These are phyloP conservation scores for Hypoxylon lenormandii DNA, from an alignment of 495 filamentous ascomycete species.

Conservation along the genomic window DNA sequence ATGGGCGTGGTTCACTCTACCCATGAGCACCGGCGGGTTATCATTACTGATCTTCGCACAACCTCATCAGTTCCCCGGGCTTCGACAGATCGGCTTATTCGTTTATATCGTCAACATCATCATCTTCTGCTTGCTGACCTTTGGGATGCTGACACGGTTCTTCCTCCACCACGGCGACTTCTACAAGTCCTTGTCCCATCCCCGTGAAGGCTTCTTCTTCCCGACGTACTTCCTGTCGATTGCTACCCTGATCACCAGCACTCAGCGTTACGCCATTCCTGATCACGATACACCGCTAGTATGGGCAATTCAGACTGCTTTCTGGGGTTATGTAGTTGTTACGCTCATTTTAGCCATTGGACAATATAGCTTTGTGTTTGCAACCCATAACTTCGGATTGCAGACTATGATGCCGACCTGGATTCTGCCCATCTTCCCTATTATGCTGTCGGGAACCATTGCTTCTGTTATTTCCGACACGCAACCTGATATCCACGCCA, in stretches of 20 bases:
- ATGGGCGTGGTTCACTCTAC: conserved; percentile 75
- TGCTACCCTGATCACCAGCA: conserved; percentile 71
- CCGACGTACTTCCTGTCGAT: conserved; percentile 74
- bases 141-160: conserved; percentile 68
- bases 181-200: conserved; percentile 68
- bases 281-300: conserved; percentile 55
- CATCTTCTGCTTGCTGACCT: conserved; percentile 66
- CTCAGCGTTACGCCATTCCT: conserved; percentile 69
- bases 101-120: conserved; percentile 73
- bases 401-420: conserved; percentile 66
- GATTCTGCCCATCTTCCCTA: conserved; percentile 69
- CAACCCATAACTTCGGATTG: conserved; percentile 52
- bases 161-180: conserved; percentile 65
- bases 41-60: conserved; percentile 70
- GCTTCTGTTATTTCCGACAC: conserved; percentile 58
- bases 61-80: conserved; percentile 70
- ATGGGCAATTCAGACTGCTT: conserved; percentile 57
- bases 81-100: conserved; percentile 68
- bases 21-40: conserved; percentile 74
- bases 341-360: conserved; percentile 59
- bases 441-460: conserved; percentile 67
- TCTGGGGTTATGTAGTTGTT: conserved; percentile 64
- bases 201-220: conserved; percentile 75
- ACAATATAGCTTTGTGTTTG: conserved; percentile 68
- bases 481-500: conserved; percentile 57